Evolutionary conservation across 1,284 basidiomycete species (phyloP).

Genomic region (Ceratobasidium sp.): DNA sequence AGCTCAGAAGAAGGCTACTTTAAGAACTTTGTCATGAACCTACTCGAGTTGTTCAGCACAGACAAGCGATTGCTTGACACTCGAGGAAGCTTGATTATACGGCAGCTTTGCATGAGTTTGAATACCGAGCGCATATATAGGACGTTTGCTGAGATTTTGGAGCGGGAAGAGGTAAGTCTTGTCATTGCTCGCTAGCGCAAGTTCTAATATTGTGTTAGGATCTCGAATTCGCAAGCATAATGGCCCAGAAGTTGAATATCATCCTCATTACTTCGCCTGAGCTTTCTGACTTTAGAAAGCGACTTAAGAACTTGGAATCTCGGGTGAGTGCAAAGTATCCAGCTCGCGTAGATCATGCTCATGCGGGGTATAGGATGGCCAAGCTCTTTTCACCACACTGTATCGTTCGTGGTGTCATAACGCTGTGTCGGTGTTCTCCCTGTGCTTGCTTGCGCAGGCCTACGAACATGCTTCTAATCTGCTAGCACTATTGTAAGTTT

Average conservation of each 20-base stretch:
- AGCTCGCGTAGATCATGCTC: not conserved
- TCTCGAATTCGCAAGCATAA: constrained; percentile 95
- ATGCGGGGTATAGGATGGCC: constrained; percentile 76
- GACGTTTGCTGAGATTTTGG: constrained; percentile 95
- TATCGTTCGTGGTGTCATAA: constrained; percentile 99
- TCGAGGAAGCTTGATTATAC: constrained; percentile 93
- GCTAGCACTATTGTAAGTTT: constrained; percentile 90
- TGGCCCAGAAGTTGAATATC: constrained; percentile 96
- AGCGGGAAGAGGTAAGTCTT: constrained; percentile 89
- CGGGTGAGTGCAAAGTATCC: constrained; percentile 63
- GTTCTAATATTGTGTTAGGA: constrained; percentile 63
- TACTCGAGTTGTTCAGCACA: constrained; percentile 94
- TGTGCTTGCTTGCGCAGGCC: constrained; percentile 96
- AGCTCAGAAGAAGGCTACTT: constrained; percentile 96
- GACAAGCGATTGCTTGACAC: constrained; percentile 91
- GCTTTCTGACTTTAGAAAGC: constrained; percentile 90
- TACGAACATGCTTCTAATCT: constrained; percentile 99
- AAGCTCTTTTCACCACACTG: constrained; percentile 89
- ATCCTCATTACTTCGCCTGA: constrained; percentile 98
- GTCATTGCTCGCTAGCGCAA: not conserved
- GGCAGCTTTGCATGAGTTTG: constrained; percentile 93
- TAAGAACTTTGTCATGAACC: constrained; percentile 93
- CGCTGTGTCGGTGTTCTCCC: constrained; percentile 93
- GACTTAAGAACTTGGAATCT: constrained; percentile 94
- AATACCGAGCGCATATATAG: constrained; percentile 97